Evolutionary conservation across 75 land plant species (phyloP).

Genomic region (Cunninghamia lanceolata): DNA sequence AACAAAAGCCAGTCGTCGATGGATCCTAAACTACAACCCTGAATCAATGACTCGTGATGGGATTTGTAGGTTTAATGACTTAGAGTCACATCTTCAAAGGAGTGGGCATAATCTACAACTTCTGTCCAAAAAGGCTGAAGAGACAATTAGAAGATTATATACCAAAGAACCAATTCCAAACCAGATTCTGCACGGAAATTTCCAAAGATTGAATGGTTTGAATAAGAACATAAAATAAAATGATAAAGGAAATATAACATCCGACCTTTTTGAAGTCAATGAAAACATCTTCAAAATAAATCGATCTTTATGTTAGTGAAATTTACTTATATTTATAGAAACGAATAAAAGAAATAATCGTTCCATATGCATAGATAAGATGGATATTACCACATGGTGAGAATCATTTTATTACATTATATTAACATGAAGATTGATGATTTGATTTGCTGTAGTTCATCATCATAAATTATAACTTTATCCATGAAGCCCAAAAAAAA

Average conservation of each 20-base stretch:
- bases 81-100: too few species aligned
- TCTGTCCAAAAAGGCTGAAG: neutral
- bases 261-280: neutral
- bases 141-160: neutral
- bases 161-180: neutral
- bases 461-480: neutral
- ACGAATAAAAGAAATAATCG: too few species aligned
- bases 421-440: neutral
- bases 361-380: too few species aligned
- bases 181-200: neutral
- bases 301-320: neutral
- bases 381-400: neutral
- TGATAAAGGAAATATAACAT: neutral
- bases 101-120: neutral
- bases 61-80: too few species aligned
- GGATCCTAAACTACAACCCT: too few species aligned
- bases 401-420: neutral
- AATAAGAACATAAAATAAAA: neutral
- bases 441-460: neutral
- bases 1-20: too few species aligned
- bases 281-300: neutral
- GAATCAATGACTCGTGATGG: too few species aligned
- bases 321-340: neutral
- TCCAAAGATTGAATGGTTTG: neutral
- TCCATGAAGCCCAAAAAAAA: neutral